Evolutionary conservation across 345 rosid species (phyloP), one percentile per base, ranked within the genome.

Genomic region (Diplotaxis tenuifolia): DNA sequence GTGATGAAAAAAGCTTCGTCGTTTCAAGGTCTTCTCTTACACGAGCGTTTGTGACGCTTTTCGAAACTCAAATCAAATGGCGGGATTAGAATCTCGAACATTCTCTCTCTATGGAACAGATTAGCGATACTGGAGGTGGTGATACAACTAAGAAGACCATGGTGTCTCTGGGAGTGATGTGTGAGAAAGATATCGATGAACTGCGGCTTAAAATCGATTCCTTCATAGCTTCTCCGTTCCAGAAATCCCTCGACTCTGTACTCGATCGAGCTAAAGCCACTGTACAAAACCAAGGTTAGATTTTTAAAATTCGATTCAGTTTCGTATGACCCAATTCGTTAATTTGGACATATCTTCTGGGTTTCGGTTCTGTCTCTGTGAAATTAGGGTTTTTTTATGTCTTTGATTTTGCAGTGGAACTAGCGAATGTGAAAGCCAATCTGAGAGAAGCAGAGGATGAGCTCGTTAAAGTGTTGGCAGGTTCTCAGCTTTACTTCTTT

Each of bases 361-460:
- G 49, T 12, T 70, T 55, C 4, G 29, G 66, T 25, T 34, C 34
- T 15, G 27, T 36, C 38, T 25, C 18, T 25, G 21, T 59, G 62
- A 23, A 75, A 76, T 67, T 76, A 77, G 78, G 83, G 75, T n/a
- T 69, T 71, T 65, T 71, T 65, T 9, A 12, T 29, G 1, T 20
- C 31, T 6, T 20, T 49, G 75, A 29, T 57, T 29, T 69, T 29
- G 20, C 81, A 95, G 98, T 65, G 84, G 80, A 79, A 71, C 50
- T 88, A 18, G 78, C 65, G 55, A 84, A 84, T 75, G 0, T 86
- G 80, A 90, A 90, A 83, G 66, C 82, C 55, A 50, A 82, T 31
- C 82, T 90, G 78, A 82, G 88, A 82, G 93, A 87, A 70, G 94
- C 89, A n/a, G 98, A 95, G 72, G 87, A 81, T 72, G 90, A 86